Evolutionary conservation across 192 early-diverging fungal genomes (phyloP).

Genomic region (Entrophospora sp.): DNA sequence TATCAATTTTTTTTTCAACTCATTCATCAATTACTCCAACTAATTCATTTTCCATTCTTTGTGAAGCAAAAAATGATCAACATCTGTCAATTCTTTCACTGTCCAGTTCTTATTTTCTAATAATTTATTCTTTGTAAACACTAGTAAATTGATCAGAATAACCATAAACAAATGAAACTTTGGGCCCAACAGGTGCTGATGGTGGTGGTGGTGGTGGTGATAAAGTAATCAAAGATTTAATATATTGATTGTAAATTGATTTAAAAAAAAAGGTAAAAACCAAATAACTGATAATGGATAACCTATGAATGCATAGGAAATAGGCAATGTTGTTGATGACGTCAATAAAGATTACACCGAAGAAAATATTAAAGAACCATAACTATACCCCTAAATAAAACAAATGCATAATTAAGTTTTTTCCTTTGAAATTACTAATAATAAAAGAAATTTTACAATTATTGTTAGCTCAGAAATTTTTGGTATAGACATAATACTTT

Average conservation of each 20-base stretch:
- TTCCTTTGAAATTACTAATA: too few relatives aligned
- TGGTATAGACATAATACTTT: background rate
- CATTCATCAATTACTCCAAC: conserved; percentile 3
- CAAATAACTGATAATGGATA: conserved; percentile 12
- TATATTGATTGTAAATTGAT: background rate
- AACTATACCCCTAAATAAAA: conserved; percentile 10
- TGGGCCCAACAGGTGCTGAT: too few relatives aligned
- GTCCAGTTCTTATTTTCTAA: background rate
- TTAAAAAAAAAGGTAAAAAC: conserved; percentile 11
- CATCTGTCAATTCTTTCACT: background rate
- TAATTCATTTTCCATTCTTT: conserved; percentile 1
- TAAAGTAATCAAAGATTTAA: background rate
- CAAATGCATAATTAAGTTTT: background rate
- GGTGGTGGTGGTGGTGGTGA: too few relatives aligned
- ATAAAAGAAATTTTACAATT: conserved; percentile 6
- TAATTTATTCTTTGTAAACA: background rate
- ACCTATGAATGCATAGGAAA: conserved; percentile 9
- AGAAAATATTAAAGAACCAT: conserved; percentile 15
- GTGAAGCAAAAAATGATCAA: conserved; percentile 10
- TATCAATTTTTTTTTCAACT: background rate
- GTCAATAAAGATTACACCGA: conserved; percentile 1
- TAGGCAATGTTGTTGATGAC: background rate
- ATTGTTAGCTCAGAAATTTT: background rate
- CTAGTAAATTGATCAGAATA: conserved; percentile 19
- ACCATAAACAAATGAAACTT: conserved; percentile 16